These are phyloP conservation scores for Debaryomyces tyrocola DNA, from an alignment of 805 yeast genomes.

Conservation along the genomic window DNA sequence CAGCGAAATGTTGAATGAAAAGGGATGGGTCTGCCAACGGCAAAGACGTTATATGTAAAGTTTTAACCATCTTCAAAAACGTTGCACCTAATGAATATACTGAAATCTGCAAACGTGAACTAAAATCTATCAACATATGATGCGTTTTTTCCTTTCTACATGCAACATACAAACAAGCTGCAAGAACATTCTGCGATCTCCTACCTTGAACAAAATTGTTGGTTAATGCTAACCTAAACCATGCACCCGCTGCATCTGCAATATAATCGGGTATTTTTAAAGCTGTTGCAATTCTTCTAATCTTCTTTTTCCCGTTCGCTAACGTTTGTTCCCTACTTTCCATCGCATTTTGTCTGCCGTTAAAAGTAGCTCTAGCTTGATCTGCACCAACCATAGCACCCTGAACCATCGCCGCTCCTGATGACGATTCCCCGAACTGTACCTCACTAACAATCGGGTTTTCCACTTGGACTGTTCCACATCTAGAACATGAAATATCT, in stretches of 20 bases:
- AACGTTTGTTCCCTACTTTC: slow-evolving; percentile 90
- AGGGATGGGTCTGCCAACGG: slow-evolving; percentile 95
- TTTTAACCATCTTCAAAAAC: slow-evolving; percentile 87
- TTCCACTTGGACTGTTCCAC: slow-evolving; percentile 90
- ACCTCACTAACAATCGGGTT: slow-evolving; percentile 95
- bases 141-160: slow-evolving; percentile 90
- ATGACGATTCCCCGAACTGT: slow-evolving; percentile 85
- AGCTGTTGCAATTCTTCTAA: slow-evolving; percentile 77
- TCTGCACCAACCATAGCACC: slow-evolving; percentile 92
- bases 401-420: slow-evolving; percentile 94
- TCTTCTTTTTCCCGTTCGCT: slow-evolving; percentile 76
- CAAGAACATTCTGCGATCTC: slow-evolving; percentile 89
- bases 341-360: slow-evolving; percentile 69
- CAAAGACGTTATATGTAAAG: slow-evolving; percentile 68
- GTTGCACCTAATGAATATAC: slow-evolving; percentile 97
- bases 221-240: slow-evolving; percentile 85
- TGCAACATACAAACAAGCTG: slow-evolving; percentile 92
- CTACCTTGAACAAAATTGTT: slow-evolving; percentile 97
- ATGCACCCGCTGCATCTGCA: slow-evolving; percentile 81
- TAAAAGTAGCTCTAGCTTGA: slow-evolving; percentile 69
- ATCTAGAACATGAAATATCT: slow-evolving; percentile 73
- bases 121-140: slow-evolving; percentile 94
- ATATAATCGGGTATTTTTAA: slow-evolving; percentile 80
- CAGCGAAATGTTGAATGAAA: slow-evolving; percentile 92
- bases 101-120: slow-evolving; percentile 83